Percentiles rank a stretch among this genome's conserved stretches.
These are phyloP conservation scores for Alternaria panax DNA, from an alignment of 2,329 filamentous ascomycete species.

Conservation along the genomic window DNA sequence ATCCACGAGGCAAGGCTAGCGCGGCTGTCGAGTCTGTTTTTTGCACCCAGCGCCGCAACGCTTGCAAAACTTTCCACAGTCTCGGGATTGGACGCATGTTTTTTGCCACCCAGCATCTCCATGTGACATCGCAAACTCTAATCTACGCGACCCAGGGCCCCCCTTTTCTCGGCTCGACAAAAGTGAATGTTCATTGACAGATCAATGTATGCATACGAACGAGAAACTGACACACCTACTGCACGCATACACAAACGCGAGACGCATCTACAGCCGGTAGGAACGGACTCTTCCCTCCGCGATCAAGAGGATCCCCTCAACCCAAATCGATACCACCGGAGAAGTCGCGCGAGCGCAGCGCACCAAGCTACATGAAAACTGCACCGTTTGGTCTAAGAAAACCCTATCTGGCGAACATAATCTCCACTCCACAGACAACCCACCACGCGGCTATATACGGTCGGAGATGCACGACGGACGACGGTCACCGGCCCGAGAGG, in stretches of 20 bases:
- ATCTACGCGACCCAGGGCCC: not conserved
- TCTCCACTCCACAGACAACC: not conserved
- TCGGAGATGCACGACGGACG: not conserved
- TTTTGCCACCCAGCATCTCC: slow-evolving; percentile 9
- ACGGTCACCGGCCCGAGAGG: slow-evolving; percentile 3
- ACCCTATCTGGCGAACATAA: not conserved
- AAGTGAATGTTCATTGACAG: not conserved
- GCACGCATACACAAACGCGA: not conserved
- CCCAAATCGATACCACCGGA: not conserved
- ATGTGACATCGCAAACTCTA: slow-evolving; percentile 5
- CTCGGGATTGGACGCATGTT: not conserved
- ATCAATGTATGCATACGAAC: not conserved
- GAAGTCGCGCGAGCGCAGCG: not conserved
- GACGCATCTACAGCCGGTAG: not conserved
- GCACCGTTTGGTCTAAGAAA: slow-evolving; percentile 1
- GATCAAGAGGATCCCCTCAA: not conserved
- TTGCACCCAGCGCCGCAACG: not conserved
- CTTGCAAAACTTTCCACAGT: slow-evolving; percentile 5
- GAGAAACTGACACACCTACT: not conserved
- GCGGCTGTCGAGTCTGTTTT: not conserved
- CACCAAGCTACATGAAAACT: slow-evolving; percentile 3
- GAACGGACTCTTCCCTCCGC: not conserved
- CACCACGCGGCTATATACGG: not conserved
- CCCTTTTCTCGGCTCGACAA: not conserved
- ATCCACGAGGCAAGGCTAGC: not conserved